Evolutionary conservation across 768 basidiomycete genomes (phyloP), one percentile per base, ranked within the genome.

Genomic region (Termitomyces sp.): DNA sequence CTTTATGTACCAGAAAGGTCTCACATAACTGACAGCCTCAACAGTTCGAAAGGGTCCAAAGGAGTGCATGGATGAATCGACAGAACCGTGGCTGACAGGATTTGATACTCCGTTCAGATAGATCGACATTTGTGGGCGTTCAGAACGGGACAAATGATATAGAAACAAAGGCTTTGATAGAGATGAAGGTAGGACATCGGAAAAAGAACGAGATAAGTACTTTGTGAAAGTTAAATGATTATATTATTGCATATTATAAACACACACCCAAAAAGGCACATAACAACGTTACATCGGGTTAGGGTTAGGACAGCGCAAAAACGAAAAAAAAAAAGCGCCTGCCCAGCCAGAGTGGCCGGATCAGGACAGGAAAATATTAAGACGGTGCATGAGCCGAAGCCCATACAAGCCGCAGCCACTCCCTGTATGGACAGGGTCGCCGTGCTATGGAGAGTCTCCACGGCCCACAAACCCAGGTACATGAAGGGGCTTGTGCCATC

Each of bases 351-450:
- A 76, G 76, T 76, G 79, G 77, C 78, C 75, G 66, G 72, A 76
- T 74, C 68, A 73, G 79, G 75, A 81, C 81, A 67, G 81, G 82
- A 74, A 83, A 83, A 83, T 83, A 83, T 83, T 82, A 54, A 72
- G 81, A 81, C 76, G 74, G 79, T 80, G 79, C 82, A 81, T 83
- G 79, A 76, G 76, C 82, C 79, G 76, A 79, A 79, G 80, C 80
- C 66, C 79, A 82, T 76, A 81, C 79, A 79, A 80, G 69, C 76
- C 72, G 61, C 63, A 59, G 67, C 71, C 70, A 73, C 77, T 77
- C 81, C 79, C 81, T 84, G 79, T 72, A 63, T 71, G 83, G 83
- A 84, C 82, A 85, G 64, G 80, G 83, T 85, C 83, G 82, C 83
- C 83, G 81, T 85, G 82, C 83, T 83, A 85, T 85, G 83, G 73